Evolutionary conservation across 2,329 filamentous ascomycete genomes (phyloP).

Genomic region (Seiridium unicorne): DNA sequence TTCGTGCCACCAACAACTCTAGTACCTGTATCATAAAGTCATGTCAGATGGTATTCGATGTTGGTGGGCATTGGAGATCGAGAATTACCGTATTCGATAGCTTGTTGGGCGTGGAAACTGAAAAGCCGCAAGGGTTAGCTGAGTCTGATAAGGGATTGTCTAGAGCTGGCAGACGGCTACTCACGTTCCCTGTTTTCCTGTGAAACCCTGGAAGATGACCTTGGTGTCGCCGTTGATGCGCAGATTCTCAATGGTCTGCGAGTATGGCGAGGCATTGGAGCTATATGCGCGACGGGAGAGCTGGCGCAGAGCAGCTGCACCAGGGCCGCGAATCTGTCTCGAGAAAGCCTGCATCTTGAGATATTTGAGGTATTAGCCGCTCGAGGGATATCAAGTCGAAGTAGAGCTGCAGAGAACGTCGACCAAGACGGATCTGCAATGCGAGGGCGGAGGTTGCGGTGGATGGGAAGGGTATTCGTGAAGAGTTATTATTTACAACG

Average conservation of each 20-base stretch:
- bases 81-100: conserved; percentile 86
- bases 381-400: background rate
- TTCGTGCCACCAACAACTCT: conserved; percentile 98
- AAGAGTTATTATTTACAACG: conserved; percentile 4
- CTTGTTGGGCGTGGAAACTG: conserved; percentile 96
- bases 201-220: conserved; percentile 96
- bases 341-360: conserved; percentile 81
- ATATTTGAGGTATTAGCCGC: conserved; percentile 8
- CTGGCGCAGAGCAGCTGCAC: conserved; percentile 67
- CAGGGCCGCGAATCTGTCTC: conserved; percentile 62
- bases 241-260: conserved; percentile 77
- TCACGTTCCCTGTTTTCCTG: conserved; percentile 92
- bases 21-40: conserved; percentile 61
- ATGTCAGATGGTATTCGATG: conserved; percentile 25
- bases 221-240: conserved; percentile 92
- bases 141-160: background rate
- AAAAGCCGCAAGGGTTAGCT: background rate
- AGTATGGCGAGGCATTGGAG: conserved; percentile 67
- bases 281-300: conserved; percentile 70
- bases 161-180: conserved; percentile 32
- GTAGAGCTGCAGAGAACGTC: background rate
- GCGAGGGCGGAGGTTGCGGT: background rate
- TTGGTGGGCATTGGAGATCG: background rate
- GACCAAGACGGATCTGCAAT: conserved; percentile 1
- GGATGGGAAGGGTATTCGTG: background rate